Percentiles rank a stretch among this genome's conserved stretches.
These are phyloP conservation scores for Ophiosphaerella narmari DNA, from an alignment of 2,329 filamentous ascomycete species.

Conservation along the genomic window DNA sequence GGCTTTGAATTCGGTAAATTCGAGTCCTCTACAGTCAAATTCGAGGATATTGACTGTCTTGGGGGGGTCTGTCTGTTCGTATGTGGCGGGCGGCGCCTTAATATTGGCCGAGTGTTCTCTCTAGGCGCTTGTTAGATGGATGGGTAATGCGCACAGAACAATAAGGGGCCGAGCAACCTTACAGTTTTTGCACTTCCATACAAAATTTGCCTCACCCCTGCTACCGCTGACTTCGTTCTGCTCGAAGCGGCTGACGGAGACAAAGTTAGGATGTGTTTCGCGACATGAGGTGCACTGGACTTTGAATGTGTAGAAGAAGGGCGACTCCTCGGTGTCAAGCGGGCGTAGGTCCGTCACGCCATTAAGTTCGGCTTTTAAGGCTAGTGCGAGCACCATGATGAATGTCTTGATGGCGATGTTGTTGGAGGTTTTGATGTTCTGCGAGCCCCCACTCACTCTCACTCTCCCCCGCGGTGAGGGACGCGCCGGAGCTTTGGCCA, in stretches of 20 bases:
- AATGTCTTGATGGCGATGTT: slow-evolving; percentile 6
- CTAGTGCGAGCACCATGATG: slow-evolving; percentile 45
- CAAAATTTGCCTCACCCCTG: slow-evolving; percentile 95
- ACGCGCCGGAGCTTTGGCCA: slow-evolving; percentile 6
- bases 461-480: slow-evolving; percentile 14
- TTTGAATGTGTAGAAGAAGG: slow-evolving; percentile 97
- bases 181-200: slow-evolving; percentile 99
- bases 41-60: slow-evolving; percentile 81
- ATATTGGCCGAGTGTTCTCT: slow-evolving; percentile 86
- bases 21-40: slow-evolving; percentile 91
- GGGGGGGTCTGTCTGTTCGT: slow-evolving; percentile 71
- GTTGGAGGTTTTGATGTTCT: neutral
- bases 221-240: slow-evolving; percentile 89
- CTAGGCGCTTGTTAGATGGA: slow-evolving; percentile 50
- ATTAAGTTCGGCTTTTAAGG: slow-evolving; percentile 45
- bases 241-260: slow-evolving; percentile 88
- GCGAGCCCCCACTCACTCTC: slow-evolving; percentile 5
- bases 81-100: slow-evolving; percentile 72
- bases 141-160: neutral
- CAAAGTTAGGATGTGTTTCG: slow-evolving; percentile 84
- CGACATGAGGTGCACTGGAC: slow-evolving; percentile 98
- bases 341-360: slow-evolving; percentile 88
- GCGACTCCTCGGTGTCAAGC: slow-evolving; percentile 75
- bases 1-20: slow-evolving; percentile 87
- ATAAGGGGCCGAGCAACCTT: slow-evolving; percentile 63